Evolutionary conservation across 306 rosid genomes (phyloP), one percentile per base, ranked within the genome.

Genomic region (Vigna reflexopilosa): DNA sequence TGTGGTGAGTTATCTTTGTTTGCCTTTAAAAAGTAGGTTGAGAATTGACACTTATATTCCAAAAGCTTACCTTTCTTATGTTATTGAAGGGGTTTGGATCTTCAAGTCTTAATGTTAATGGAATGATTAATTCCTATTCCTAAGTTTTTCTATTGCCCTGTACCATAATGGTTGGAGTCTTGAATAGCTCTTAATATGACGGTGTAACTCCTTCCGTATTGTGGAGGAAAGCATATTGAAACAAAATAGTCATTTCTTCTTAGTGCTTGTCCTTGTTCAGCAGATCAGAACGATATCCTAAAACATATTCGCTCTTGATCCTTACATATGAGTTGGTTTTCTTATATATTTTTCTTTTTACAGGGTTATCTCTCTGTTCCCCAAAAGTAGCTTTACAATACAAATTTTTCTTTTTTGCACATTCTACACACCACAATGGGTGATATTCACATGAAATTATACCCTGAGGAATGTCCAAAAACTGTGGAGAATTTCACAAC

Each of bases 401-500:
- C 42, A 22, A 74, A 38, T 72, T 77, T 48, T 65, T 79, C 75
- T 34, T 77, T 24, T 70, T 67, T 62, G 54, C 89, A 95, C 98
- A 90, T 93, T 81, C 38, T 95, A 81, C 98, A 91, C 84, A 95
- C 98, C 54, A 93, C 97, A 4, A 95, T 95, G 99, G 98, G 99
- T 58, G 99, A 95, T 83, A 45, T 95, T 83, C 97, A 95, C 86
- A 95, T 93, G 91, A 95, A 80, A 77, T 78, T 95, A 77, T 95
- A 95, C 82, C 98, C 98, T 1, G 99, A 95, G 88, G 99, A 95
- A 80, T 93, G 98, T 80, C 99, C 98, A 4, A 95, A 93, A 95
- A 93, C 97, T 57, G 98, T 95, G 90, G 97, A 95, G 85, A 95
- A 95, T 88, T 93, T 95, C 79, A 95, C 99, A 55, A 95, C 99